Evolutionary conservation across 1,139 yeast species (phyloP), one percentile per base, ranked within the genome.

Genomic region (Wickerhamiella infanticola): DNA sequence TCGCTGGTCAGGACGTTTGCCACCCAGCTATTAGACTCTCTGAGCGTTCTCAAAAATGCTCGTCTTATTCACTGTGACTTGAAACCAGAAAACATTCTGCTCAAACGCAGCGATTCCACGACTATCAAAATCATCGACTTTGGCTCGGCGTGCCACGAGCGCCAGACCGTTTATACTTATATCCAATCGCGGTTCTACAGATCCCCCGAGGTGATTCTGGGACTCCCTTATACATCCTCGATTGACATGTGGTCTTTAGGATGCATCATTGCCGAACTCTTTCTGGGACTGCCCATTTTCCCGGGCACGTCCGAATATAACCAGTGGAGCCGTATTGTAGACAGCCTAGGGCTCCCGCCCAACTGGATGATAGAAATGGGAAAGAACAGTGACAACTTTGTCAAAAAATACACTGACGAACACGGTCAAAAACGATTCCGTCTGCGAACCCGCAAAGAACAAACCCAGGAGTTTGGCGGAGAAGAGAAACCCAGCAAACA

Each of bases 161-260:
- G 90, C 46, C 94, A 88, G 58, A 85, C 95, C 0, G 72, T 90
- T 3, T 90, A 86, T 64, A 83, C 97, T 0, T 90, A 90, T 61
- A 85, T 90, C 52, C 99, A 90, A 62, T 85, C 95, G 6, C 70
- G 99, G 48, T 90, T 90, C 60, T 90, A 90, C 63, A 70, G 99
- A 51, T 83, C 95, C 1, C 99, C 99, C 0, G 99, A 90, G 61
- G 95, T 90, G 23, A 76, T 90, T 3, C 65, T 90, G 31, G 98
- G 99, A 0, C 69, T 90, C 42, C 95, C 95, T 4, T 67, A 68
- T 51, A 82, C 95, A 0, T 79, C 94, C 24, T 79, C 95, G 6
- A 90, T 90, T 48, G 99, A 90, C 62, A 86, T 90, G 88, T 90
- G 99, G 99, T 86, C 97, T 1, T 68, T 90, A 41, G 99, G 98